Conservation (phyloP, 139 green algal genomes). For the Volvox reticuliferus region DNA sequence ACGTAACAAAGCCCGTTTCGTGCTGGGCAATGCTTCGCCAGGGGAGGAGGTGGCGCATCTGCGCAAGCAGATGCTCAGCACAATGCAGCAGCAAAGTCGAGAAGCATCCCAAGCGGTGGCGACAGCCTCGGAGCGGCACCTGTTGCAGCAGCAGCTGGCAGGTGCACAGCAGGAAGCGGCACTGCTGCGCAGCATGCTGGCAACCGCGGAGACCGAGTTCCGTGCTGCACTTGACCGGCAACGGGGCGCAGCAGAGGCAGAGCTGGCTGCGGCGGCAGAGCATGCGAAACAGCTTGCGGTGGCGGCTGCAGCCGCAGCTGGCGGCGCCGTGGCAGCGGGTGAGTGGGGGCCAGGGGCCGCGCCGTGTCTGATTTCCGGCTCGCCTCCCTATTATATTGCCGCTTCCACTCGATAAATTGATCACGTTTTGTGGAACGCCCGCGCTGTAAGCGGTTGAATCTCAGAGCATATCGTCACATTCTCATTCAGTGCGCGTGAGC, state of each 20-base stretch:
- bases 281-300: constrained; percentile 24
- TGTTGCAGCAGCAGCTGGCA: constrained; percentile 43
- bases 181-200: constrained; percentile 40
- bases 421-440: too few relatives aligned
- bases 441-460: too few relatives aligned
- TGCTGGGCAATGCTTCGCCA: neutral
- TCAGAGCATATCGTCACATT: too few relatives aligned
- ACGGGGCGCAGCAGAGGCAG: constrained; percentile 9
- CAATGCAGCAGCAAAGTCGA: constrained; percentile 15
- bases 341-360: neutral
- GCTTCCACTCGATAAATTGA: too few relatives aligned
- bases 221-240: constrained; percentile 28
- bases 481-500: too few relatives aligned
- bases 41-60: constrained; percentile 44
- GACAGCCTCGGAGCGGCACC: constrained; percentile 1
- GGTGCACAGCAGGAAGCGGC: constrained; percentile 19
- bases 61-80: constrained; percentile 15
- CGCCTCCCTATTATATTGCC: neutral
- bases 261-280: constrained; percentile 29
- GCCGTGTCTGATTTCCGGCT: neutral
- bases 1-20: too few relatives aligned
- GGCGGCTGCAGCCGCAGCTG: constrained; percentile 11
- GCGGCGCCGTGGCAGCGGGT: neutral
- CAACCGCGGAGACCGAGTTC: constrained; percentile 37
- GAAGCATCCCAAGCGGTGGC: neutral